Evolutionary conservation across 768 basidiomycete species (phyloP), one percentile per base, ranked within the genome.

Genomic region (Nidularia sp.): DNA sequence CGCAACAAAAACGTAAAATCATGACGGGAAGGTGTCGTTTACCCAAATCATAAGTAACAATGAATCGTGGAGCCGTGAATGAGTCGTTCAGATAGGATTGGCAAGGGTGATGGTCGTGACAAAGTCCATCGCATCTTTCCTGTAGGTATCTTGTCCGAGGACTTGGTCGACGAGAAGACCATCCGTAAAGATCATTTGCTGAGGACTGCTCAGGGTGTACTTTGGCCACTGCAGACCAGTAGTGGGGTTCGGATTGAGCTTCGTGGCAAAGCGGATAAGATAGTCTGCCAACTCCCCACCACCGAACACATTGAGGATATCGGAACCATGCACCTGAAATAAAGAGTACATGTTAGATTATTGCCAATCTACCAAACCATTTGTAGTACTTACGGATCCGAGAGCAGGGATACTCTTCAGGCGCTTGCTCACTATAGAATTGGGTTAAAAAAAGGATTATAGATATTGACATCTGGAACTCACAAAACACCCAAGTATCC

Each of bases 241-340:
- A 1, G 48, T 47, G 10, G 61, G 66, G 54, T 80, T 81, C 1
- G 69, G 78, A 57, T 78, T 56, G 47, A 76, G 70, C 6, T 60
- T 70, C 44, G 56, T 62, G 9, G 65, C 70, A 53, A 79, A 79
- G 43, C 72, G 69, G 48, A 80, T 69, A 18, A 81, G 65, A 55
- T 75, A 74, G 57, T 78, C 74, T 4, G 73, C 60, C 58, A 80
- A 62, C 52, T 78, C 75, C 15, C 68, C 68, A 2, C 63, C 70
- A 0, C 63, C 66, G 51, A 74, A 81, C 13, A 75, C 60, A 29
- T 75, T 70, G 10, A 68, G 49, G 5, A 80, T 12, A 55, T 83
- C 78, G 0, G 73, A 69, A 7, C 57, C 58, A 51, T 82, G 81
- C 15, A 67, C 58, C 76, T 79, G 34, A 31, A 6, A 29, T 45